Evolutionary conservation across 768 basidiomycete species (phyloP).

Genomic region (Pulveroboletus sp.): DNA sequence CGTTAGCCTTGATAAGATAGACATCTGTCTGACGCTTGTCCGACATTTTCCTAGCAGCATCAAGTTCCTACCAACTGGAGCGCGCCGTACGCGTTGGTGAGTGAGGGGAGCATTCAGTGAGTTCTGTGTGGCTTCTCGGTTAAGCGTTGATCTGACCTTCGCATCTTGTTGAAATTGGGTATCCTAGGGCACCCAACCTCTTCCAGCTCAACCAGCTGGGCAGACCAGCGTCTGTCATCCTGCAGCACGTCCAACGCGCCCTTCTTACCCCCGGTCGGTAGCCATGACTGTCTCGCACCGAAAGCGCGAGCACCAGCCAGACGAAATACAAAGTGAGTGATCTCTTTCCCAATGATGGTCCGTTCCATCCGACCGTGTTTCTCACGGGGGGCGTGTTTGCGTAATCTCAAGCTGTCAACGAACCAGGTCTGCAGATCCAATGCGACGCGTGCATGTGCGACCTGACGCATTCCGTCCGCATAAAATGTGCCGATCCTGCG

Average conservation of each 20-base stretch:
- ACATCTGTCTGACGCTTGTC: background rate
- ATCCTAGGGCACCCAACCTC: background rate
- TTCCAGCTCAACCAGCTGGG: background rate
- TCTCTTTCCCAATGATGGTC: background rate
- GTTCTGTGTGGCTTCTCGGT: background rate
- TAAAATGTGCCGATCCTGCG: constrained; percentile 85
- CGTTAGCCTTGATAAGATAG: background rate
- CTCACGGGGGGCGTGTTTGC: constrained; percentile 28
- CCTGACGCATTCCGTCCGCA: constrained; percentile 93
- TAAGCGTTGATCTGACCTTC: background rate
- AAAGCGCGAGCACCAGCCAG: constrained; percentile 58
- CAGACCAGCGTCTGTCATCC: background rate
- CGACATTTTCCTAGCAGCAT: background rate
- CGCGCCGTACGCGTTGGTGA: background rate
- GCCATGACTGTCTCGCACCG: constrained; percentile 65
- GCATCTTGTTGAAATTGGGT: background rate
- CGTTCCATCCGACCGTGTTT: constrained; percentile 12
- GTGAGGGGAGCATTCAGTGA: background rate
- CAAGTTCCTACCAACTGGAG: background rate
- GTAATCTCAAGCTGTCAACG: constrained; percentile 58
- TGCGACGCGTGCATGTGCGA: constrained; percentile 85
- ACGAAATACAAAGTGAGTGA: constrained; percentile 59
- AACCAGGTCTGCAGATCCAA: constrained; percentile 77
- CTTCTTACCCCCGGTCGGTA: background rate
- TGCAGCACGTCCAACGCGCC: background rate